Evolutionary conservation across 305 asterid species (phyloP).

Genomic region (Plantago lanceolata): DNA sequence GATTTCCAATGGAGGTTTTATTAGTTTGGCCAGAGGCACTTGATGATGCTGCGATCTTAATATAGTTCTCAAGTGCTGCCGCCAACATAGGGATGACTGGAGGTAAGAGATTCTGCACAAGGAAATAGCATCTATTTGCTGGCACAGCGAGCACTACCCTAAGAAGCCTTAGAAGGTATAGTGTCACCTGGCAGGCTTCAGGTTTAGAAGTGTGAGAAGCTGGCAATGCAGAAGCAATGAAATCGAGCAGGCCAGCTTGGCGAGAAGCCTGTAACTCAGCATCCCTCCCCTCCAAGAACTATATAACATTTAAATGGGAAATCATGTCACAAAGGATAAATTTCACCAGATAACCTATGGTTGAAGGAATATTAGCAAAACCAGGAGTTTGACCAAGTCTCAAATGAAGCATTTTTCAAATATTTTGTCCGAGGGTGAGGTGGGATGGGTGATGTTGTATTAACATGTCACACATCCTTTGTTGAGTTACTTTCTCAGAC

Average conservation of each 20-base stretch:
- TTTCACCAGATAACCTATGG: slow-evolving; percentile 13
- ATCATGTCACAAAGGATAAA: slow-evolving; percentile 27
- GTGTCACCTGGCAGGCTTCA: slow-evolving; percentile 87
- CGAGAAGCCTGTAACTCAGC: slow-evolving; percentile 96
- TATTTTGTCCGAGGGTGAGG: too few relatives aligned
- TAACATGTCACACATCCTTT: background rate
- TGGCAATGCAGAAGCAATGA: slow-evolving; percentile 96
- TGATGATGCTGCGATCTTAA: slow-evolving; percentile 82
- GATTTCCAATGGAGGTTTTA: slow-evolving; percentile 56
- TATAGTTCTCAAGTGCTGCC: slow-evolving; percentile 86
- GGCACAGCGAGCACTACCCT: slow-evolving; percentile 57
- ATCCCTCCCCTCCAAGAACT: slow-evolving; percentile 93
- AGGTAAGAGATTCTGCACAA: slow-evolving; percentile 90
- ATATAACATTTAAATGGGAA: slow-evolving; percentile 14
- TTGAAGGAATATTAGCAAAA: background rate
- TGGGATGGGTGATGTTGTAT: background rate
- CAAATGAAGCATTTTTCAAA: background rate
- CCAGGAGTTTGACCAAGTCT: background rate
- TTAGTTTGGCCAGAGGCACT: slow-evolving; percentile 55
- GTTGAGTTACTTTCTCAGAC: background rate
- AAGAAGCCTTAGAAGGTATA: slow-evolving; percentile 76
- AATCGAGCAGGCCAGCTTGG: slow-evolving; percentile 94
- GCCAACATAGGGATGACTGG: slow-evolving; percentile 95
- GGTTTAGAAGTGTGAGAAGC: slow-evolving; percentile 96
- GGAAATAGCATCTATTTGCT: slow-evolving; percentile 80